Evolutionary conservation across 2,329 filamentous ascomycete species (phyloP).

Genomic region (Hirsutella minnesotensis): DNA sequence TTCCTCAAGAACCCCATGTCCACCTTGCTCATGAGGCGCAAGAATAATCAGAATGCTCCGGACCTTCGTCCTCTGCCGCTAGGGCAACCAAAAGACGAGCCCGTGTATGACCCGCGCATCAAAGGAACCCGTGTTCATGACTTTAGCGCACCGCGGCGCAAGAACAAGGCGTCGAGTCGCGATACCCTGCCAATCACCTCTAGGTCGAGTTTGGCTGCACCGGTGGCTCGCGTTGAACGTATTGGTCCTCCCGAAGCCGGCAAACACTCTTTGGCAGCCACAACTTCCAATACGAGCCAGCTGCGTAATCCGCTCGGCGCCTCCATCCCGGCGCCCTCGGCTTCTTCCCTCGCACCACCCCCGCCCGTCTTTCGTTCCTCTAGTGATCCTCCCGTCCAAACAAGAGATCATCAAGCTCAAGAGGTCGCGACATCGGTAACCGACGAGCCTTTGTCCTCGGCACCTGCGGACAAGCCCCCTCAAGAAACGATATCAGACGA

Average conservation of each 20-base stretch:
- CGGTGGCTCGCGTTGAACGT: not conserved
- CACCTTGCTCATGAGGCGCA: constrained; percentile 44
- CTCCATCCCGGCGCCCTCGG: constrained; percentile 15
- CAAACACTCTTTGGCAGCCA: too few species aligned
- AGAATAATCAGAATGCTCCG: constrained; percentile 35
- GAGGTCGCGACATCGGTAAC: too few species aligned
- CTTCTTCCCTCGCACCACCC: too few species aligned
- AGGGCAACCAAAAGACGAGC: constrained; percentile 27
- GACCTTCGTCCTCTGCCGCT: constrained; percentile 30
- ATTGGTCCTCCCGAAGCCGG: too few species aligned
- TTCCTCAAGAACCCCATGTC: constrained; percentile 51
- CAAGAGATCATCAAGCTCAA: too few species aligned
- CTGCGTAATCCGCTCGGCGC: constrained; percentile 17
- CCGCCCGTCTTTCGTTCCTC: too few species aligned
- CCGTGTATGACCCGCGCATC: constrained; percentile 50
- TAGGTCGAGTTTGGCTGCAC: constrained; percentile 4
- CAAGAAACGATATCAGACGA: too few species aligned
- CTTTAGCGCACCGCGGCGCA: constrained; percentile 49
- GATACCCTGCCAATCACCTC: constrained; percentile 7
- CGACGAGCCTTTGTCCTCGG: too few species aligned
- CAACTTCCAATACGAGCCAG: too few species aligned
- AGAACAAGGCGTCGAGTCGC: constrained; percentile 14
- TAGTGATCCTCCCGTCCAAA: too few species aligned
- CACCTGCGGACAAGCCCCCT: too few species aligned
- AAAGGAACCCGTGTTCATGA: constrained; percentile 53